Evolutionary conservation across 1,284 basidiomycete species (phyloP), one percentile per base, ranked within the genome.

Genomic region (Waitea zeae): DNA sequence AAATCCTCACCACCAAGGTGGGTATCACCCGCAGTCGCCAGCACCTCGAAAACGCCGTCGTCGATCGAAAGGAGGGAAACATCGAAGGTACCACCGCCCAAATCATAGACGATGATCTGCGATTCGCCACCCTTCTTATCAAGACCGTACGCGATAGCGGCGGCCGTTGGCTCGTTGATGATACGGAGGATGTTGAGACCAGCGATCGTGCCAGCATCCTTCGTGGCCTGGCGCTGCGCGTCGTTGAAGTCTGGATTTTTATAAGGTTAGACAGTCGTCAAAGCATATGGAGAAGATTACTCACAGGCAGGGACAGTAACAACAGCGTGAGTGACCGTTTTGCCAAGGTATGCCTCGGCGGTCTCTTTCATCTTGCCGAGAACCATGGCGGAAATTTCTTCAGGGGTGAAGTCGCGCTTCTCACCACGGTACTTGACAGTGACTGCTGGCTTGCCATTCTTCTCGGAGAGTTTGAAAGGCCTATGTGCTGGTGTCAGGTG

Each of bases 1-100:
- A 97, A 97, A 64, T 97, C 93, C 64, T 97, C 93, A 61, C 93
- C 93, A 69, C 93, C 93, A 43, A 97, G 81, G 57, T 96, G 93
- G 42, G 93, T 97, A 63, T 98, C 92, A 70, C 92, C 92, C 41
- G 92, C 90, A 39, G 92, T 97, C 36, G 93, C 89, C 48, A 95
- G 64, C 38, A 97, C 93, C 60, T 96, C 93, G 50, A 98, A 98
- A 54, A 97, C 89, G 53, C 92, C 93, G 47, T 93, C 89, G 54
- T 96, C 89, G 57, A 96, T 96, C 35, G 89, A 89, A 27, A 97
- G 74, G 41, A 97, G 83, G 41, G 92, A 96, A 29, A 97, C 92
- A 73, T 97, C 93, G 63, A 57, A 57, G 36, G 76, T 80, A 54
- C 76, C 76, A 56, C 76, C 76, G 53, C 76, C 76, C 41, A 80